A percentile compares a stretch with the other conserved stretches of the same genome.
Conservation (phyloP, 192 early-diverging fungal genomes). For the Mortierella claussenii region DNA sequence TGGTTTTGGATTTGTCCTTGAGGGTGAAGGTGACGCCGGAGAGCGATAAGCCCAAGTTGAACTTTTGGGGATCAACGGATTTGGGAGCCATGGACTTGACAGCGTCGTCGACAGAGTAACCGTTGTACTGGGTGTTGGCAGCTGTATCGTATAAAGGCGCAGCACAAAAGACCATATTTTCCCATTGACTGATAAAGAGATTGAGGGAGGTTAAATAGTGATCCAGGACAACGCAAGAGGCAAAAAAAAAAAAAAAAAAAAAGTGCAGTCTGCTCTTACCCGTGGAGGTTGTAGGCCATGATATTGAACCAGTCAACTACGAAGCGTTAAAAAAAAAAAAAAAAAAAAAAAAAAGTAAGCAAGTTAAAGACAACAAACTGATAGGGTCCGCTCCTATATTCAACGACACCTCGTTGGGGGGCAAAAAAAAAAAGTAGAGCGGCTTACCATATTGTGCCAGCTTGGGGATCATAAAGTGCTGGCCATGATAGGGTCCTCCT, state of each 20-base stretch:
- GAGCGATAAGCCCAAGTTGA: constrained; percentile 46
- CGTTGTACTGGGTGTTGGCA: constrained; percentile 28
- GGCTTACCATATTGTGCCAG: constrained; percentile 36
- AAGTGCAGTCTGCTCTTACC: too few relatives aligned
- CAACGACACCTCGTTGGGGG: too few relatives aligned
- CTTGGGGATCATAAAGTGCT: constrained; percentile 29
- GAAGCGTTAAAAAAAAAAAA: not conserved
- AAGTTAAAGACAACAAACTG: too few relatives aligned
- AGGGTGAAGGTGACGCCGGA: constrained; percentile 50
- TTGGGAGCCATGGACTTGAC: constrained; percentile 43
- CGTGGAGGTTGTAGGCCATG: constrained; percentile 53
- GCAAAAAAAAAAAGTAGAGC: too few relatives aligned
- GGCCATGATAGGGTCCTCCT: constrained; percentile 47
- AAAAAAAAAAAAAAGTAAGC: not conserved
- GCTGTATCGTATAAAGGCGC: constrained; percentile 43
- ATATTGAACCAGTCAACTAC: constrained; percentile 54
- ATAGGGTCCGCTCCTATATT: too few relatives aligned
- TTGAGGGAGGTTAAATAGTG: too few relatives aligned
- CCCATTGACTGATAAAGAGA: constrained; percentile 33
- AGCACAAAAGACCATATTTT: constrained; percentile 47
- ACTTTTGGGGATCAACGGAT: constrained; percentile 35
- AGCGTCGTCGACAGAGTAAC: constrained; percentile 46
- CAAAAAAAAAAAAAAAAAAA: too few relatives aligned
- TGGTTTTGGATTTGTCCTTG: constrained; percentile 34
- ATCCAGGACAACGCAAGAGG: too few relatives aligned